Evolutionary conservation across 2,329 filamentous ascomycete species (phyloP).

Genomic region (Stachybotrys echinatus): DNA sequence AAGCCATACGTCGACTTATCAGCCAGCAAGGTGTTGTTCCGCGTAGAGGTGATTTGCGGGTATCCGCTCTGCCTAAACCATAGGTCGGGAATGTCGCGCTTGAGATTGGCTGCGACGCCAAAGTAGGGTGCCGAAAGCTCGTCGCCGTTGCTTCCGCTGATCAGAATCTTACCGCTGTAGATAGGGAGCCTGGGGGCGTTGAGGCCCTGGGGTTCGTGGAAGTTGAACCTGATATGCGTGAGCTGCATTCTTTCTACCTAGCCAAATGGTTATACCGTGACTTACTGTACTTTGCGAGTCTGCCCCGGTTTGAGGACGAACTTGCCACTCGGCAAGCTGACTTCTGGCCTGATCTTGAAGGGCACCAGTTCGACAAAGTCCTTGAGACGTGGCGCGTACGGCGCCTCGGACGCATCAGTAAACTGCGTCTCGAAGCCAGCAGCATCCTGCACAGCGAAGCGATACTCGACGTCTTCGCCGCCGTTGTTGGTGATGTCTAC

Average conservation of each 20-base stretch:
- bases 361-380: background rate
- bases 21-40: background rate
- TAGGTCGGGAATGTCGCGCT: background rate
- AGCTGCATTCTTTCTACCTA: background rate
- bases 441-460: constrained; percentile 1
- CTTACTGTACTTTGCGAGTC: constrained; percentile 20
- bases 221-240: background rate
- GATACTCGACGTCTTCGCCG: background rate
- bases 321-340: background rate
- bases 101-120: constrained; percentile 8
- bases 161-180: constrained; percentile 27
- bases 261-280: constrained; percentile 14
- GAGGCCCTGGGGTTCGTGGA: background rate
- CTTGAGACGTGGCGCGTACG: background rate
- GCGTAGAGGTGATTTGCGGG: background rate
- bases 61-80: background rate
- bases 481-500: background rate
- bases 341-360: constrained; percentile 1
- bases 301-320: constrained; percentile 6
- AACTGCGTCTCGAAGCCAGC: constrained; percentile 1
- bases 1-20: background rate
- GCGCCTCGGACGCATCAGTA: background rate
- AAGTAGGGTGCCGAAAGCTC: constrained; percentile 23
- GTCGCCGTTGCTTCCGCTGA: constrained; percentile 23
- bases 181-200: constrained; percentile 18